These are phyloP conservation scores for Pelargonium australe DNA, from an alignment of 441 rosid species.

Conservation along the genomic window DNA sequence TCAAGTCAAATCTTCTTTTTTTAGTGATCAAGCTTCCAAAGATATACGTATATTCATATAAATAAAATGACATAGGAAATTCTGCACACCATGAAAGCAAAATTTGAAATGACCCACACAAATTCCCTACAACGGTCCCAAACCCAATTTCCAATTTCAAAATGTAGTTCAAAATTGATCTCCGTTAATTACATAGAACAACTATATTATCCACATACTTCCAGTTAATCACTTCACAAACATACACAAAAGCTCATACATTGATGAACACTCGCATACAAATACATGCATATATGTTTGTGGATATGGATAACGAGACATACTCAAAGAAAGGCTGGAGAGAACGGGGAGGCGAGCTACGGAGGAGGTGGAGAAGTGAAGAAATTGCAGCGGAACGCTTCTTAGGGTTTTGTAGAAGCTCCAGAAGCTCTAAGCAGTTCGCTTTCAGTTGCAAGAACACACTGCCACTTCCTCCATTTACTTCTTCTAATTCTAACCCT, in stretches of 20 bases:
- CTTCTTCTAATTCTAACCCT: background rate
- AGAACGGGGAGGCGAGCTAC: slow-evolving; percentile 33
- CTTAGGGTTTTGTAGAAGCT: slow-evolving; percentile 55
- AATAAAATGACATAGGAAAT: no score
- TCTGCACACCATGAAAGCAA: no score
- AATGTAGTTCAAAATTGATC: background rate
- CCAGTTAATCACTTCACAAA: no score
- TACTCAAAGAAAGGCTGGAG: slow-evolving; percentile 86
- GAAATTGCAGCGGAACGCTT: slow-evolving; percentile 39
- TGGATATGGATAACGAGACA: background rate
- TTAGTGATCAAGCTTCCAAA: background rate
- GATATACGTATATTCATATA: background rate
- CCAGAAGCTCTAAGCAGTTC: slow-evolving; percentile 59
- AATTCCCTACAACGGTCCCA: background rate
- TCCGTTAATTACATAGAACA: background rate
- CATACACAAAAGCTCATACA: background rate
- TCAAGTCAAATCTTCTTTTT: background rate
- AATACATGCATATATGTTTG: no score
- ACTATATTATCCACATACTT: background rate
- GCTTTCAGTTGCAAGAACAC: slow-evolving; percentile 45
- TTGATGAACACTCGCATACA: background rate
- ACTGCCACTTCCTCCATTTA: slow-evolving; percentile 9
- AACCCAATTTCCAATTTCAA: background rate
- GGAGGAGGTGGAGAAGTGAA: slow-evolving; percentile 49
- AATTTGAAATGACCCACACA: background rate